phyloP scores from a whole-genome alignment of 1,139 yeast species.

The Lodderomyces jiufengensis region DNA sequence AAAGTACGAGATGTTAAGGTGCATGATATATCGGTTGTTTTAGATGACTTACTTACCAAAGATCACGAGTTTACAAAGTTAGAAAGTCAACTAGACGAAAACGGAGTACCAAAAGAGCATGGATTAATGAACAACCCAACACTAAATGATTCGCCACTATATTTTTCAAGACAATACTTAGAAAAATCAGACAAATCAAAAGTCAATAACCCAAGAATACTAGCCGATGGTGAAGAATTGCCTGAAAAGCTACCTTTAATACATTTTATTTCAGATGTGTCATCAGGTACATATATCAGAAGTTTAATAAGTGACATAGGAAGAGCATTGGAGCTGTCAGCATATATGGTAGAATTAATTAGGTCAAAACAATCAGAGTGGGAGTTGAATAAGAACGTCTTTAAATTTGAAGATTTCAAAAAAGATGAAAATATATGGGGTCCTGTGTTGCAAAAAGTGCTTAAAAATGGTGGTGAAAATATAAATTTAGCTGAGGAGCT shows the following conservation, averaged over 20 bases:
- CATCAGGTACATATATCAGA: constrained; percentile 94
- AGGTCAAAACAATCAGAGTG: constrained; percentile 80
- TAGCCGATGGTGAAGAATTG: constrained; percentile 22
- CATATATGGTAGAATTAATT: constrained; percentile 83
- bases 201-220: constrained; percentile 25
- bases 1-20: constrained; percentile 72
- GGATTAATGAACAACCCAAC: constrained; percentile 54
- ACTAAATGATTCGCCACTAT: constrained; percentile 57
- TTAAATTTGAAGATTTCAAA: constrained; percentile 62
- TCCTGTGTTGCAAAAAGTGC: constrained; percentile 52
- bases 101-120: constrained; percentile 47
- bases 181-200: constrained; percentile 33
- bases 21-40: constrained; percentile 48
- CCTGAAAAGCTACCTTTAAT: constrained; percentile 54
- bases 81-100: constrained; percentile 49
- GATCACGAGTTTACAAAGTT: constrained; percentile 56
- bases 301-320: constrained; percentile 89
- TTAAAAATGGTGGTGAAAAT: constrained; percentile 29
- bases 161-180: constrained; percentile 52
- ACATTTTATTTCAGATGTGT: constrained; percentile 73
- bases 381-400: constrained; percentile 69
- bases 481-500: constrained; percentile 27
- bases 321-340: constrained; percentile 71
- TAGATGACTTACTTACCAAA: constrained; percentile 48
- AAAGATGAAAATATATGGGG: constrained; percentile 66